Base-by-base conservation (phyloP, 768 basidiomycete genomes). In the Auriscalpium microsporum region DNA sequence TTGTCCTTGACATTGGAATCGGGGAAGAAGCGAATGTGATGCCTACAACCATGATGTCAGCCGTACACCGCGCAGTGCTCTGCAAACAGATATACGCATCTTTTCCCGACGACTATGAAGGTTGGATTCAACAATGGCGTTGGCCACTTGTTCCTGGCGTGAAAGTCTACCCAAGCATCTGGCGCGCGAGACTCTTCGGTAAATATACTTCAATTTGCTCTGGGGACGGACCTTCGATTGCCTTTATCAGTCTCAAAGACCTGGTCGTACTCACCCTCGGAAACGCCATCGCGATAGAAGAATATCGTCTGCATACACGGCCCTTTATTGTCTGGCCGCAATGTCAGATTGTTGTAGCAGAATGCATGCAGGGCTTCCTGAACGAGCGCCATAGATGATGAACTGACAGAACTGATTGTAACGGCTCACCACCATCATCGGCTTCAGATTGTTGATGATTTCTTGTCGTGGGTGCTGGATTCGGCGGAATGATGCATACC, bases 101-200 rank as follows among this genome's bases (percentile, higher is more conserved):
- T 74, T 63, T 92, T 92, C 8, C 87, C 88, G 6, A 92, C 90
- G 36, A 91, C 75, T 48, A 90, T 76, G 36, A 90, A 69, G 0
- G 90, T 92, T 23, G 91, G 86, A 47, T 78, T 82, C 0, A 81
- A 80, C 0, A 17, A 17, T 9, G 40, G 40, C 40, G 4, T 17
- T 14, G 14, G 40, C 40, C 40, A 42, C 4, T 42, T 13, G 4
- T 42, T 42, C 40, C 72, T 69, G 36, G 88, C 83, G 4, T 72
- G 72, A 0, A 86, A 63, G 5, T 79, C 75, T 1, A 54, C 54
- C 58, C 87, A 90, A 1, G 88, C 88, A 52, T 61, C 90, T 90
- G 64, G 78, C 57, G 90, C 71, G 10, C 71, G 63, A 0, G 77
- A 72, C 1, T 89, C 71, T 63, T 90, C 87, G 79, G 58, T 17